phyloP scores from a whole-genome alignment of 1,284 basidiomycete genomes.

The Phenoliferia sp. region DNA sequence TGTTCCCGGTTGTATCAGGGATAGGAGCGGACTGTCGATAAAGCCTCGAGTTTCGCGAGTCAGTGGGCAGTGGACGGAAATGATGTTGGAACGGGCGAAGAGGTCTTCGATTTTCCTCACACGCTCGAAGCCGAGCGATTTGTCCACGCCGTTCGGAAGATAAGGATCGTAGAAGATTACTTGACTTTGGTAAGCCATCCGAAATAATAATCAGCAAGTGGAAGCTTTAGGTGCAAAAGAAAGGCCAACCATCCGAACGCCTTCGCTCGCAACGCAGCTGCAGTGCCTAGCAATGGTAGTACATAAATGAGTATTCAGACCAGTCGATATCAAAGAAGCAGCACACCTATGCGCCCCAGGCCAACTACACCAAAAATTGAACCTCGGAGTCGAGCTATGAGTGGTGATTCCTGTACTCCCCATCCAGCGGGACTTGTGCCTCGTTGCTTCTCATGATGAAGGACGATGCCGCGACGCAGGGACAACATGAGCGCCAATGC shows the following conservation, averaged over 20 bases:
- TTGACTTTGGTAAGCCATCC: not conserved
- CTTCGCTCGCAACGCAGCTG: constrained; percentile 25
- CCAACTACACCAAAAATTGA: constrained; percentile 25
- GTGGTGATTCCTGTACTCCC: constrained; percentile 8
- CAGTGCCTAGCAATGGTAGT: too few species aligned
- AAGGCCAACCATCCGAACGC: constrained; percentile 20
- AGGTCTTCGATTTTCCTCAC: constrained; percentile 26
- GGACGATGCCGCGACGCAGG: constrained; percentile 13
- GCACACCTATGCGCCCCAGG: constrained; percentile 24
- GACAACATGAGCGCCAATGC: constrained; percentile 2
- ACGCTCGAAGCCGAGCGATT: constrained; percentile 25
- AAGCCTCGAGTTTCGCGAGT: constrained; percentile 28
- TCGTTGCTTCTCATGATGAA: constrained; percentile 23
- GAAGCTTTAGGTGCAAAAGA: too few species aligned
- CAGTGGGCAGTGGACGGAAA: constrained; percentile 33
- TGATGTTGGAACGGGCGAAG: constrained; percentile 23
- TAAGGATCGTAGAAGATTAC: constrained; percentile 28
- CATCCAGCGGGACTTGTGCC: constrained; percentile 13
- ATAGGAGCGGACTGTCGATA: constrained; percentile 24
- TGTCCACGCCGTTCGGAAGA: constrained; percentile 26
- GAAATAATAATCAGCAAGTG: not conserved
- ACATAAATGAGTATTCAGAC: too few species aligned
- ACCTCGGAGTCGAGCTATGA: constrained; percentile 20
- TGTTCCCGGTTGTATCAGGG: constrained; percentile 17
- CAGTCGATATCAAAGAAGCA: too few species aligned